phyloP scores from a whole-genome alignment of 2,329 filamentous ascomycete genomes.

The Orbilia blumenaviensis region DNA sequence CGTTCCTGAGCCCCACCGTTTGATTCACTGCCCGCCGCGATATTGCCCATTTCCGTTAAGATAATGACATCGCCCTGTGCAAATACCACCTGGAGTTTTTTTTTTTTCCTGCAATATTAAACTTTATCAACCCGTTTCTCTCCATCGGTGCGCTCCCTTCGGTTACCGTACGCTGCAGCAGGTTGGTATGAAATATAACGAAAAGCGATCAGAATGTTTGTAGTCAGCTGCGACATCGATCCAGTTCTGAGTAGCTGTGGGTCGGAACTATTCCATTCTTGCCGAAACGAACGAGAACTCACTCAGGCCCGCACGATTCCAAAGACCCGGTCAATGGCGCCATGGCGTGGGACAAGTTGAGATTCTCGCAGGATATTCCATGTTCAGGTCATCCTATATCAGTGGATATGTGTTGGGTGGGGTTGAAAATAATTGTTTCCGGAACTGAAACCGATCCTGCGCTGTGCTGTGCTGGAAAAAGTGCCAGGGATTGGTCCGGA shows the following conservation, averaged over 20 bases:
- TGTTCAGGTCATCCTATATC: not conserved
- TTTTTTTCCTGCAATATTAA: constrained; percentile 27
- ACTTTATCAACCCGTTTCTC: constrained; percentile 11
- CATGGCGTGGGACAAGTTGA: not conserved
- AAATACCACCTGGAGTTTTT: constrained; percentile 15
- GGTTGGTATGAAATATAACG: not conserved
- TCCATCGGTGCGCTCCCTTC: constrained; percentile 14
- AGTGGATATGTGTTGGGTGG: not conserved
- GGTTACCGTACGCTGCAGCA: constrained; percentile 4
- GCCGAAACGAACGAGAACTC: not conserved
- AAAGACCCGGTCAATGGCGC: not conserved
- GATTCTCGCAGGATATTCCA: constrained; percentile 15
- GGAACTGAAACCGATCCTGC: not conserved
- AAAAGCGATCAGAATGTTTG: constrained; percentile 24
- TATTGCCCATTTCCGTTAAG: constrained; percentile 28
- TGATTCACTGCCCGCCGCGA: not conserved
- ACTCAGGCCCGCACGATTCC: not conserved
- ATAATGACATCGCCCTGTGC: constrained; percentile 28
- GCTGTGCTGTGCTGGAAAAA: not conserved
- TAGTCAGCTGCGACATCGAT: not conserved
- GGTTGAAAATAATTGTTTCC: not conserved
- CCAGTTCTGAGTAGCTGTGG: not conserved
- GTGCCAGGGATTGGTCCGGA: not conserved
- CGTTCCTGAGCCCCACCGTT: constrained; percentile 21
- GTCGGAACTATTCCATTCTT: not conserved